Base-by-base conservation (phyloP, 106 monocot species). In the Dendrobium officinale region DNA sequence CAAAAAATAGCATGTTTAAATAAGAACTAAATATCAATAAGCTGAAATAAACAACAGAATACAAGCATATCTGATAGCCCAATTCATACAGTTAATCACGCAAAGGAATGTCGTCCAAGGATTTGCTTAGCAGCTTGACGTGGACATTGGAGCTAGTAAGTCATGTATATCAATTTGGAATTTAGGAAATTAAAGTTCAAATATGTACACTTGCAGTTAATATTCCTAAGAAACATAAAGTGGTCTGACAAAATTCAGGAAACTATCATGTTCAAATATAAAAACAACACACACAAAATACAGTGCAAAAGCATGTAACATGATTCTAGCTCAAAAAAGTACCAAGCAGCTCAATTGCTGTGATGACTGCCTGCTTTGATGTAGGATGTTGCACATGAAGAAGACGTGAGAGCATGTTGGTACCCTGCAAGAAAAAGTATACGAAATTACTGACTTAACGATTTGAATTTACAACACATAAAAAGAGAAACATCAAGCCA, bases 331-430 rank as follows among this genome's bases (percentile, higher is more conserved):
- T 44, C 20, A 44, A 74, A 86, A 40, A 77, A 75, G 55, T 45
- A 95, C 98, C 98, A 92, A 98, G 80, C 43, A 98, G 85, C 77
- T 98, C 95, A 73, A 98, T 98, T 66, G 98, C 94, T 82, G 94
- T 98, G 58, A 98, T 98, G 45, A 98, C 98, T 87, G 98, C 98
- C 87, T 98, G 92, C 85, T 98, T 98, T 88, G 98, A 92, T 55
- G 89, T 95, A 66, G 90, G 91, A 90, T 95, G 83, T 47, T 95
- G 89, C 27, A 98, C 98, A 85, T 95, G 94, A 79, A 98, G 94
- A 19, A 98, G 83, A n/a, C 89, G 86, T 75, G 92, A 92, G 42
- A 98, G 88, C 94, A 98, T 90, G 82, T 98, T 88, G 19, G 98
- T 92, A 7, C 98, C 98, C 98, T 98, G 87, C 68, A 76, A 29